phyloP scores from a whole-genome alignment of 2,329 filamentous ascomycete genomes.

The Emericellopsis cladophorae region DNA sequence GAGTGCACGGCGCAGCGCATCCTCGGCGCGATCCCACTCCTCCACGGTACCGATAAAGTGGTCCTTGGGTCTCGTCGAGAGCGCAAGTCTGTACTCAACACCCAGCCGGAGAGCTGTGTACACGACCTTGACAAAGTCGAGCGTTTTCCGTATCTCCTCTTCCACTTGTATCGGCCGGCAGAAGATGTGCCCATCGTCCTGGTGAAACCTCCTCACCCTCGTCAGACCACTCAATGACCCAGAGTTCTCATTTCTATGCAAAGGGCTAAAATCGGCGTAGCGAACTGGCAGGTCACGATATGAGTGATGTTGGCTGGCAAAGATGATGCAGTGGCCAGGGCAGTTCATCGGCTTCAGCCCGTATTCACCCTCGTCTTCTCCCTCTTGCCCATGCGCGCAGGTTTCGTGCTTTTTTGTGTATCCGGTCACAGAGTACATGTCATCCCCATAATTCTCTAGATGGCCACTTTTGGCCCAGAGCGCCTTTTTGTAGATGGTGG shows the following conservation, averaged over 20 bases:
- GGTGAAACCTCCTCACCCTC: slow-evolving; percentile 74
- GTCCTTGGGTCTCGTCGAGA: slow-evolving; percentile 67
- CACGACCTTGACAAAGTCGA: slow-evolving; percentile 62
- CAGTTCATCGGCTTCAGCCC: slow-evolving; percentile 92
- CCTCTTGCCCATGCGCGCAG: slow-evolving; percentile 18
- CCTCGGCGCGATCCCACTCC: slow-evolving; percentile 41
- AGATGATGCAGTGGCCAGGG: slow-evolving; percentile 77
- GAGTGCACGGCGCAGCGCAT: slow-evolving; percentile 23
- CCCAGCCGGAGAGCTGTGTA: slow-evolving; percentile 60
- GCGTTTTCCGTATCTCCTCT: slow-evolving; percentile 58
- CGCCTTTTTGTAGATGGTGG: slow-evolving; percentile 81
- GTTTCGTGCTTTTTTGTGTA: slow-evolving; percentile 13
- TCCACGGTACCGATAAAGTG: slow-evolving; percentile 65
- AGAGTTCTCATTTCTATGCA: slow-evolving; percentile 79
- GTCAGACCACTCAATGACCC: slow-evolving; percentile 73
- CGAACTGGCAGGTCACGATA: slow-evolving; percentile 74
- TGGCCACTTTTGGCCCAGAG: slow-evolving; percentile 80
- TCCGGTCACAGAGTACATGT: slow-evolving; percentile 76
- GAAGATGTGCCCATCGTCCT: slow-evolving; percentile 87
- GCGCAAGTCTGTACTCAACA: slow-evolving; percentile 54
- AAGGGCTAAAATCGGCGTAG: slow-evolving; percentile 75
- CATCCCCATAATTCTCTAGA: slow-evolving; percentile 79
- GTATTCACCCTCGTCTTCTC: slow-evolving; percentile 51
- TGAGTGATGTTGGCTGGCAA: slow-evolving; percentile 58
- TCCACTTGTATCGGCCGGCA: slow-evolving; percentile 67